Conservation (phyloP, 352 stramenopile species). For the Phytophthora pini region DNA sequence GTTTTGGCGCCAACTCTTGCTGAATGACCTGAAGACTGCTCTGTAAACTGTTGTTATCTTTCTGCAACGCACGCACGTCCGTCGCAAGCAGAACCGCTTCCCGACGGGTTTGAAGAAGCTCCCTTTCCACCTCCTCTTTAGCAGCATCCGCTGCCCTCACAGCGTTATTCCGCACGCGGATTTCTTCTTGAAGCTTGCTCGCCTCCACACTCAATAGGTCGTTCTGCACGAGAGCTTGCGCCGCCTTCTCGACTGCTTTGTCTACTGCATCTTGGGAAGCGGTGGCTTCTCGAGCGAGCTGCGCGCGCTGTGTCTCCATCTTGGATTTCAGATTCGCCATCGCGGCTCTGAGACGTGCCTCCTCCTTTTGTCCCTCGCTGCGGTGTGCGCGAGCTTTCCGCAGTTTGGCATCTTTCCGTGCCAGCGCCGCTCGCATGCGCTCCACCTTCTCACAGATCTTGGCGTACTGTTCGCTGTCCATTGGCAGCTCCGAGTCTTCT, state of each 20-base stretch:
- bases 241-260: slow-evolving; percentile 53
- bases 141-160: too few relatives aligned
- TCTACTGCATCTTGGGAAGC: slow-evolving; percentile 43
- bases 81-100: neutral
- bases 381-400: slow-evolving; percentile 39
- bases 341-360: slow-evolving; percentile 1
- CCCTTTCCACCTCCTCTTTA: neutral
- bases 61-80: neutral
- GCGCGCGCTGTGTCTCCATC: slow-evolving; percentile 13
- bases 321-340: slow-evolving; percentile 14
- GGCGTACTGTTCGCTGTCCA: slow-evolving; percentile 53
- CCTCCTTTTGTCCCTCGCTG: slow-evolving; percentile 20
- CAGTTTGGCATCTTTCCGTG: slow-evolving; percentile 42
- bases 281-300: slow-evolving; percentile 26
- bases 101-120: slow-evolving; percentile 16
- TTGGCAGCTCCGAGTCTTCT: slow-evolving; percentile 26
- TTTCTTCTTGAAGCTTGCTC: slow-evolving; percentile 1
- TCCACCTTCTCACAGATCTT: slow-evolving; percentile 54
- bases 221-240: slow-evolving; percentile 38
- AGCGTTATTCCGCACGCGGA: slow-evolving; percentile 3
- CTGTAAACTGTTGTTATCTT: slow-evolving; percentile 15
- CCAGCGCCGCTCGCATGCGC: slow-evolving; percentile 36
- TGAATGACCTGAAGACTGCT: slow-evolving; percentile 11
- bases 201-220: slow-evolving; percentile 25
- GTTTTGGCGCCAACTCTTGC: slow-evolving; percentile 21